Conservation (phyloP, 352 stramenopile genomes). For the Lagenidium sp. region DNA sequence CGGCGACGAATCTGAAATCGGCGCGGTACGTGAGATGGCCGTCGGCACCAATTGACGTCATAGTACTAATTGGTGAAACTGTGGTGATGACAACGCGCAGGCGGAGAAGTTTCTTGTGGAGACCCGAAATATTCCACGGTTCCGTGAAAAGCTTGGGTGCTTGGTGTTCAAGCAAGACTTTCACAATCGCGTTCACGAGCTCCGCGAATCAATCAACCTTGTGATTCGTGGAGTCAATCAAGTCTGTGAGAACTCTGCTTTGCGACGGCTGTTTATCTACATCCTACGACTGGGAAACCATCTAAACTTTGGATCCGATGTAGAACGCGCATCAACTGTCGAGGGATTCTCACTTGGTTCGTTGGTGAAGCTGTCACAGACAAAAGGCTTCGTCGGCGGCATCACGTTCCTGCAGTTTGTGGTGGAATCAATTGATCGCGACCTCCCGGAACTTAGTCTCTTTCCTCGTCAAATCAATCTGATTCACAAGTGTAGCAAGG, state of each 20-base stretch:
- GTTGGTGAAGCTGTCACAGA: slow-evolving; percentile 81
- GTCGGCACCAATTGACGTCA: too few species aligned
- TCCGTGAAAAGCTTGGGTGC: slow-evolving; percentile 63
- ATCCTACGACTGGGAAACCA: slow-evolving; percentile 77
- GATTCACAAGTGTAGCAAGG: slow-evolving; percentile 63
- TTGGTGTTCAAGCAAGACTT: slow-evolving; percentile 85
- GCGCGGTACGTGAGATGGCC: slow-evolving; percentile 14
- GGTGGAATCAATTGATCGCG: slow-evolving; percentile 78
- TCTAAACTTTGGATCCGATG: slow-evolving; percentile 62
- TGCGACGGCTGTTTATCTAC: slow-evolving; percentile 82
- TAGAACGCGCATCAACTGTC: slow-evolving; percentile 23
- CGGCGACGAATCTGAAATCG: slow-evolving; percentile 47
- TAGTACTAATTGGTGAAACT: background rate
- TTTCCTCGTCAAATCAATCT: slow-evolving; percentile 78
- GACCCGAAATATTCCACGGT: slow-evolving; percentile 53
- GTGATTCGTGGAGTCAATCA: slow-evolving; percentile 74
- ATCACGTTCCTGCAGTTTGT: slow-evolving; percentile 82
- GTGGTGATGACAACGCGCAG: slow-evolving; percentile 8
- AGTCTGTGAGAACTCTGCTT: slow-evolving; percentile 59
- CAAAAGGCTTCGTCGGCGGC: slow-evolving; percentile 74
- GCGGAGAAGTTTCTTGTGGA: slow-evolving; percentile 77
- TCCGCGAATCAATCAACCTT: slow-evolving; percentile 65
- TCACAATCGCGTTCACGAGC: slow-evolving; percentile 55
- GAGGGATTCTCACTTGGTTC: slow-evolving; percentile 69
- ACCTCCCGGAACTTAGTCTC: slow-evolving; percentile 57